Evolutionary conservation across 805 yeast genomes (phyloP), one percentile per base, ranked within the genome.

Genomic region (Starmera dryadoides): DNA sequence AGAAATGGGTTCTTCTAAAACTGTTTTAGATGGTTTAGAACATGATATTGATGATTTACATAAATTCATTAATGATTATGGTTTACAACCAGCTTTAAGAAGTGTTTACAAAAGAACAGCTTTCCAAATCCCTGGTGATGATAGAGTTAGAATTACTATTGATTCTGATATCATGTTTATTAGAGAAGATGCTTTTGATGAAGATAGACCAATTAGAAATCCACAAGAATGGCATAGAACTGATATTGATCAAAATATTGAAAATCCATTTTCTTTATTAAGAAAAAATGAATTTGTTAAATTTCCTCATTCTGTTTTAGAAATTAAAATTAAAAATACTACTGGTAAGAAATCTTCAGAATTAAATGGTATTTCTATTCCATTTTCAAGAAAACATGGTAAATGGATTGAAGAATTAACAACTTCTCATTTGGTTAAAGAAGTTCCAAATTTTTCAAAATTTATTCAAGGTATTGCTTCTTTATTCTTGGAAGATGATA

Each of bases 111-210:
- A 87, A 32, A 75, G 98, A 61, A 86, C 96, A 6, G 98, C 98
- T 3, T 91, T 93, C 69, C 97, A 91, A 69, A 91, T 91, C 52
- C 98, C 98, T 3, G 97, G 97, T 42, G 98, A 93, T 59, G 94
- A 89, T 59, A 77, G 91, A 55, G 82, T 89, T 30, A 79, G 98
- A 58, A 80, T 93, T 44, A 81, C 86, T 33, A 86, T 91, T 46
- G 98, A 91, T 63, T 82, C 94, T 14, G 93, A 93, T 58, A 77
- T 93, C 41, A 56, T 81, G 38, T 89, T 86, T 56, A 81, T 91
- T 44, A 77, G 98, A 52, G 98, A 91, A 59, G 98, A 91, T 59
- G 64, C 91, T 0, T 83, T 91, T 55, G 96, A 89, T 60, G 63
- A 71, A 34, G 79, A 77, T 46, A 75, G 89, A 50, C 98, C 98